Conservation (phyloP, 2,329 filamentous ascomycete species). For the Stenocarpella maydis region DNA sequence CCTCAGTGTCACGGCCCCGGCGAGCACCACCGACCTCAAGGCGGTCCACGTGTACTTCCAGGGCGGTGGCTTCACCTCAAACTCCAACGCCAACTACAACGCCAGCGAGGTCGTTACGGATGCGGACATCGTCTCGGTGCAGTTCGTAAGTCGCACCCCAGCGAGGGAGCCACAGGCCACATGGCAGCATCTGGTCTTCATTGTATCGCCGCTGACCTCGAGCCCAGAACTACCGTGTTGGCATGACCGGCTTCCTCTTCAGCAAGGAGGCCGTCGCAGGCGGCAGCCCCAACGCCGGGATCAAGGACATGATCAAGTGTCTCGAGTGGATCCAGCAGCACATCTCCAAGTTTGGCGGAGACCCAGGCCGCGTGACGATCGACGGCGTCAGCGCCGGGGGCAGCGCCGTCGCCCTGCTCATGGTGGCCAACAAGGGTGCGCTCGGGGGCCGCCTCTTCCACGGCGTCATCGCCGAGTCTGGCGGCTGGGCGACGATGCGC, state of each 20-base stretch:
- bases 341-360: slow-evolving; percentile 51
- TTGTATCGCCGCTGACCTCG: neutral
- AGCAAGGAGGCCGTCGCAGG: slow-evolving; percentile 44
- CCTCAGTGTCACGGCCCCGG: slow-evolving; percentile 16
- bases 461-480: slow-evolving; percentile 10
- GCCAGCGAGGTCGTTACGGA: slow-evolving; percentile 24
- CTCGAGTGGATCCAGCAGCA: slow-evolving; percentile 73
- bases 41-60: slow-evolving; percentile 72
- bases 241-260: slow-evolving; percentile 68
- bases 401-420: slow-evolving; percentile 22
- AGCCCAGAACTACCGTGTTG: slow-evolving; percentile 59
- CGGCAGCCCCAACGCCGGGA: slow-evolving; percentile 63
- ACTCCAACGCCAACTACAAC: slow-evolving; percentile 24
- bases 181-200: no score
- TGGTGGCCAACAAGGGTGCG: neutral
- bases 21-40: slow-evolving; percentile 16
- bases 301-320: slow-evolving; percentile 67
- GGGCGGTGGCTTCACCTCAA: slow-evolving; percentile 28
- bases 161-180: no score
- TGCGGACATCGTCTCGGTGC: slow-evolving; percentile 8
- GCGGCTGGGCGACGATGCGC: slow-evolving; percentile 19
- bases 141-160: neutral
- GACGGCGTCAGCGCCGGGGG: slow-evolving; percentile 68
- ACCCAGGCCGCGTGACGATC: slow-evolving; percentile 70
- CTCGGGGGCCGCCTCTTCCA: slow-evolving; percentile 8